Evolutionary conservation across 495 filamentous ascomycete genomes (phyloP), one percentile per base, ranked within the genome.

Genomic region (Xylaria curta): DNA sequence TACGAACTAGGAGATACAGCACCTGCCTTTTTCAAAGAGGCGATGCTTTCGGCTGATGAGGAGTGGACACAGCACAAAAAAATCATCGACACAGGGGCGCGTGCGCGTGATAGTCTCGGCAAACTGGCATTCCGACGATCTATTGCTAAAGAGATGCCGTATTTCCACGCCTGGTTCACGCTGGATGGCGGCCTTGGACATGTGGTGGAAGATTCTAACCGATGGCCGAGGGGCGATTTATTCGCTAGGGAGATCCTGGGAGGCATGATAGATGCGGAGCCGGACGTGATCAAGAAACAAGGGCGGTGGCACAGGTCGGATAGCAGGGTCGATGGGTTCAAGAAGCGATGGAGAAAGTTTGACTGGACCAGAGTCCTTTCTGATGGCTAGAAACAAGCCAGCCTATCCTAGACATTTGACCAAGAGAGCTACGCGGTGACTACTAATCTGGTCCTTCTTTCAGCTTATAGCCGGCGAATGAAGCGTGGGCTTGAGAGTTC

Each of bases 61-160:
- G 94, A 98, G 81, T 98, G 97, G 96, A 87, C 92, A 8, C 97
- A 98, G 81, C 96, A 99, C 80, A 91, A 91, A 78, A 96, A 97
- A 78, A 82, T 98, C 71, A 97, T 98, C 64, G 94, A 98, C 78
- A 98, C 96, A 0, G 89, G 92, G 15, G 85, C 87, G 56, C 89
- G 89, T 76, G 86, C 91, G 5, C 74, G 81, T 17, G 86, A 89
- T 63, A 90, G 93, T 1, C 76, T 93, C 46, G 97, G 97, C 0
- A 92, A 93, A 78, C 78, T 85, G 69, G 94, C 96, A 56, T 98
- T 99, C 81, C 88, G 96, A 3, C 85, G 90, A 59, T 91, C 88
- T 3, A 81, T 99, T 42, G 93, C 91, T 31, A 98, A 97, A 84
- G 96, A 99, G 83, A 97, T 97, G 94, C 96, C 96, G 31, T 99